A percentile compares a stretch with the other conserved stretches of the same genome.
phyloP scores from a whole-genome alignment of 345 rosid genomes.

The Acer negundo region DNA sequence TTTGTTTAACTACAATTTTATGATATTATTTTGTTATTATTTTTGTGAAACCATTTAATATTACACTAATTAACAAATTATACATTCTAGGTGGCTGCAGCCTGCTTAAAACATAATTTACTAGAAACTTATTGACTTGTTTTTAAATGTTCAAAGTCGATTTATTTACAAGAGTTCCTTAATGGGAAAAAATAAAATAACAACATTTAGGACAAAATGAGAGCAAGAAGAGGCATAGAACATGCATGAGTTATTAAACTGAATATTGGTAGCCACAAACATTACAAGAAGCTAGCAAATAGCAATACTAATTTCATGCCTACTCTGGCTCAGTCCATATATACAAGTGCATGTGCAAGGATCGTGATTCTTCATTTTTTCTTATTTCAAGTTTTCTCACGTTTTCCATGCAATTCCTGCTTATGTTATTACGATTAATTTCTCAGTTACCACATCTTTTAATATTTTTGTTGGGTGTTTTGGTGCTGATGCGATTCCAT shows the following conservation, averaged over 20 bases:
- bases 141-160: no score
- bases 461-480: background rate
- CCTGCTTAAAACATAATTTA: no score
- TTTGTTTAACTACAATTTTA: no score
- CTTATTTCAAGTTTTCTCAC: background rate
- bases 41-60: no score
- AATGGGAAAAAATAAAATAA: no score
- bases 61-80: no score
- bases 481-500: background rate
- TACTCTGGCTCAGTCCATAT: background rate
- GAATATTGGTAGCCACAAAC: background rate
- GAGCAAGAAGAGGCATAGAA: background rate
- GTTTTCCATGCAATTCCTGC: constrained; percentile 13
- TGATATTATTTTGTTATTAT: no score
- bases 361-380: background rate
- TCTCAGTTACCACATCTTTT: background rate
- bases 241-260: background rate
- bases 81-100: no score
- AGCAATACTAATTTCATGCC: background rate
- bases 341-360: background rate
- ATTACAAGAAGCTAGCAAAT: background rate
- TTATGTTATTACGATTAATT: background rate
- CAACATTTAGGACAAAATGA: no score
- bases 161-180: no score
- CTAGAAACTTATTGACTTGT: no score